Evolutionary conservation across 352 stramenopile genomes (phyloP), one percentile per base, ranked within the genome.

Genomic region (Aphanomyces stellatus): DNA sequence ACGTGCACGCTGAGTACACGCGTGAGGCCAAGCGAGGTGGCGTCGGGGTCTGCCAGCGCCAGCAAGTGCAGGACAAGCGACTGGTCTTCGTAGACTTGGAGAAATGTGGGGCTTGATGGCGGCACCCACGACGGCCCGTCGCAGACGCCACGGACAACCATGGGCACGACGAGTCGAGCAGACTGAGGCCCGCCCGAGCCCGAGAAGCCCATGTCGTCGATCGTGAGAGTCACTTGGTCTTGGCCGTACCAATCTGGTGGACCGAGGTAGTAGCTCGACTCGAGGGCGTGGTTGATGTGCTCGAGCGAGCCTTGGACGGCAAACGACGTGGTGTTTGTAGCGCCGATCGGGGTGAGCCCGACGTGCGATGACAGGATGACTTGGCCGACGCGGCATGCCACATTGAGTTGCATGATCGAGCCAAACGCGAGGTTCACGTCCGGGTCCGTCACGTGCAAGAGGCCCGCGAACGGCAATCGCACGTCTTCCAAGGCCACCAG

Each of bases 221-320:
- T 72, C 0, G 59, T 72, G 7, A 91, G 35, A 24, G 33, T 57
- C 25, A 90, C 37, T n/a, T 74, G 55, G 22, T 90, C 80, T 4
- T 78, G 67, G 8, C 84, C 84, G 30, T 78, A 87, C 78, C 81
- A 91, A 67, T 91, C 69, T 40, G 17, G 34, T 4, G 60, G 49
- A 51, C 81, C 80, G 11, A 80, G 59, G 56, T 88, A 93, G 3
- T 57, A 49, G 30, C 77, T 85, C 11, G 71, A 69, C 37, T 82
- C 76, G 1, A 92, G 63, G 22, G 75, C 83, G 1, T 49, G 61
- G 56, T 92, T 89, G 51, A 91, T 46, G 34, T 85, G 72, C 19
- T 48, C 24, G 2, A 88, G 55, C 25, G 82, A 85, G 2, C 81
- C 81, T 28, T 72, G 75, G 60, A 87, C 31, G 1, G 75, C 64